Base-by-base conservation (phyloP, 2,329 filamentous ascomycete genomes). In the Calonectria pseudoturangicola region DNA sequence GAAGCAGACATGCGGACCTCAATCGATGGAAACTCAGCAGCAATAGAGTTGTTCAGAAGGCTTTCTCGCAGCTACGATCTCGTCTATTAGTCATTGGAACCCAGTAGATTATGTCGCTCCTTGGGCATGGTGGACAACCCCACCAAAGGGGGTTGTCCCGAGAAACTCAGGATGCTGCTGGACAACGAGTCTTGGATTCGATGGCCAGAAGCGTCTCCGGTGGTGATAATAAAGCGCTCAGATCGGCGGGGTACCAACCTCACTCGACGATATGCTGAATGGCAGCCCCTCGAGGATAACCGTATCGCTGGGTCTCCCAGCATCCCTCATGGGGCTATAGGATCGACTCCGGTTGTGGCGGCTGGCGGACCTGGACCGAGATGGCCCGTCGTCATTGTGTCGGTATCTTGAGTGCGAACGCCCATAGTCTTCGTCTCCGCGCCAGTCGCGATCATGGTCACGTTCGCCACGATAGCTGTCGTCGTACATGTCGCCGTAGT, bases 251-350 rank as follows among this genome's bases (percentile, higher is more conserved):
- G 74, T 76, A 82, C 87, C 82, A 86, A 90, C 89, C 83, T 90
- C 87, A 80, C 85, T 84, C 81, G 88, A 84, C 71, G 87, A 86
- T 72, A 89, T 83, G 68, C 86, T 86, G 70, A 83, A 80, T 39
- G 88, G 87, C 68, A 91, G 77, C 67, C 89, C 88, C 77, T 91
- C 89, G 51, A 91, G 83, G 66, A 91, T 89, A 65, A 91, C 84
- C 41, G 87, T 89, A 73, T 88, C 85, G 74, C 84, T 88, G 39
- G 88, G 87, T 70, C 77, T 79, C 62, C 85, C 85, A 33, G 85
- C 83, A 58, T 85, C 84, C 62, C 81, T 82, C 41, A 75, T 81
- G 41, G 81, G 84, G 70, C 83, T 85, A 30, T 76, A 79, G 33
- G 84, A 85, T 12, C 80, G 79, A 70, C 82, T 83, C 48, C 82